These are phyloP conservation scores for Kwoniella newhampshirensis DNA, from an alignment of 768 basidiomycete species.

Conservation along the genomic window DNA sequence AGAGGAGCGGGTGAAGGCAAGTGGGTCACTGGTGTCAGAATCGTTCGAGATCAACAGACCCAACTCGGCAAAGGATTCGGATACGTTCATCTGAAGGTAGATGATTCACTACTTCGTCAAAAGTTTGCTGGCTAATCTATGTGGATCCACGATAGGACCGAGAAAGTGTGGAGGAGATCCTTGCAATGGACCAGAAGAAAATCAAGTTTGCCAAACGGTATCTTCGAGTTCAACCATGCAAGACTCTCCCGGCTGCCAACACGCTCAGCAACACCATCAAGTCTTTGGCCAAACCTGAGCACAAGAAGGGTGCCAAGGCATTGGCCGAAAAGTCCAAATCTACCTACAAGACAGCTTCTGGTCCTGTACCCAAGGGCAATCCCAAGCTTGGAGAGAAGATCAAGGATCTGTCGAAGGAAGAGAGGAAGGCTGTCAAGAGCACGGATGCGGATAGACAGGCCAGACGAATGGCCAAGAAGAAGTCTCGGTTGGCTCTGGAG, in stretches of 20 bases:
- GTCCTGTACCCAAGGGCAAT: slow-evolving; percentile 69
- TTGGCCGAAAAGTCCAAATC: slow-evolving; percentile 24
- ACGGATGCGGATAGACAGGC: slow-evolving; percentile 76
- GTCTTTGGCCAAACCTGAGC: slow-evolving; percentile 23
- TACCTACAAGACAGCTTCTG: slow-evolving; percentile 2
- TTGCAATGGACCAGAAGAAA: slow-evolving; percentile 72
- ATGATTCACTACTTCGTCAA: slow-evolving; percentile 41
- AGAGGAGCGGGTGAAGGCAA: slow-evolving; percentile 57
- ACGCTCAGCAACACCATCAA: slow-evolving; percentile 29
- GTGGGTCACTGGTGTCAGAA: slow-evolving; percentile 79
- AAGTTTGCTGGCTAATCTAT: too few species aligned
- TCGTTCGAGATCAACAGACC: slow-evolving; percentile 84
- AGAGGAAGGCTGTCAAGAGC: slow-evolving; percentile 78
- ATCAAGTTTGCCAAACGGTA: slow-evolving; percentile 92
- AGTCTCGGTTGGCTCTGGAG: slow-evolving; percentile 55
- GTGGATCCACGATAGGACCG: slow-evolving; percentile 63
- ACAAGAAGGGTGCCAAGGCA: background rate
- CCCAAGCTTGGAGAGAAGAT: slow-evolving; percentile 76
- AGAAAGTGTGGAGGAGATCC: slow-evolving; percentile 85
- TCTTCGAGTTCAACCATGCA: slow-evolving; percentile 86
- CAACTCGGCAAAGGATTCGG: slow-evolving; percentile 95
- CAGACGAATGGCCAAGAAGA: slow-evolving; percentile 86
- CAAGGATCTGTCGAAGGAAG: slow-evolving; percentile 74
- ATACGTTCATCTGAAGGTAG: slow-evolving; percentile 81
- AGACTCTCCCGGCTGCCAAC: slow-evolving; percentile 59